Evolutionary conservation across 2,329 filamentous ascomycete species (phyloP), one percentile per base, ranked within the genome.

Genomic region (Fusarium marasasianum): DNA sequence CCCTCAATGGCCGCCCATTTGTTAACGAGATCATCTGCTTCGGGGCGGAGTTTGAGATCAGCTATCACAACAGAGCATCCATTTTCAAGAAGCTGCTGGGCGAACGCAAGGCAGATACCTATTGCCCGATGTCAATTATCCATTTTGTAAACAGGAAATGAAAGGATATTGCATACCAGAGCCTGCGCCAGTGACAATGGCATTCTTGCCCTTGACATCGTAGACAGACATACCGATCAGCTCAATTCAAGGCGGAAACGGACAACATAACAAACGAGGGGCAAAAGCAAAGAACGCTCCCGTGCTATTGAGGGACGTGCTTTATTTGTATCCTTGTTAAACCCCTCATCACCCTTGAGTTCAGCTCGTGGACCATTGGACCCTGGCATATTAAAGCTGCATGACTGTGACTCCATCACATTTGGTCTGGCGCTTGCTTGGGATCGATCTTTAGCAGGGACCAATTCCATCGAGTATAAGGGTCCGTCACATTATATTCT

Each of bases 141-240:
- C 4, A 29, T 22, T 29, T 1, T 2, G 3, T 8, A 17, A 3
- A 10, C 5, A 17, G 10, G 0, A 3, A n/a, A 9, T 22, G 7
- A 13, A 14, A 13, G 2, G 29, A 4, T 2, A 20, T 22, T 5
- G 5, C 41, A 8, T 58, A 69, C 71, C 65, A 26, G 65, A 72
- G 7, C 71, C 65, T 8, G 61, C 71, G 31, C 71, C 71, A 43
- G 69, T 72, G 1, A 73, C 60, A 18, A 73, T 44, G 20, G 68
- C 68, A 31, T 54, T 57, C 57, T 65, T 73, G n/a, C 56, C 56
- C 45, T 64, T 65, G 18, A 61, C 40, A 6, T 65, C 35, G 31
- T 67, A 73, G 5, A 13, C 29, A 31, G 70, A 53, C 70, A 72
- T 72, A 5, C 15, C 8, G 24, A 54, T n/a, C 11, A 29, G 10